Percentiles rank a stretch among this genome's conserved stretches.
These are phyloP conservation scores for Nitzschia sp. DNA, from an alignment of 108 stramenopile species.

Conservation along the genomic window DNA sequence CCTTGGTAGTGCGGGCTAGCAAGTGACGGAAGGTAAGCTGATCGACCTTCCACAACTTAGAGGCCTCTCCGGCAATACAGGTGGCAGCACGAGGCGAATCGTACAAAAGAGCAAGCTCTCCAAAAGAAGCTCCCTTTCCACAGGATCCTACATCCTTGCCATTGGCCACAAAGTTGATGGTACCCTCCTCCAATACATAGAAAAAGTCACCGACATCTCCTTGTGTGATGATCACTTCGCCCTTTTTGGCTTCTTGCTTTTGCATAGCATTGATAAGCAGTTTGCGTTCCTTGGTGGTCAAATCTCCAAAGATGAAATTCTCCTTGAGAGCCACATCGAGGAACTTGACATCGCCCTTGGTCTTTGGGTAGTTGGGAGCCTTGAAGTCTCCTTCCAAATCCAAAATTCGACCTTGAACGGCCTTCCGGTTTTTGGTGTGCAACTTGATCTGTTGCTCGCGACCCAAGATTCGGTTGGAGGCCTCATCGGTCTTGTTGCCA, in stretches of 20 bases:
- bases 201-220: conserved; percentile 88
- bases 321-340: conserved; percentile 51
- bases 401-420: conserved; percentile 32
- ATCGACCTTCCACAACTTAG: conserved; percentile 68
- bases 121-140: conserved; percentile 71
- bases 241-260: conserved; percentile 39
- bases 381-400: conserved; percentile 35
- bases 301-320: conserved; percentile 79
- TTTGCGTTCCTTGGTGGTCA: conserved; percentile 43
- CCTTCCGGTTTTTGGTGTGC: conserved; percentile 32
- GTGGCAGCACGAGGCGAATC: conserved; percentile 92
- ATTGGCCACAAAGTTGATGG: conserved; percentile 64
- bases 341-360: conserved; percentile 40
- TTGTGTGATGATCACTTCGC: conserved; percentile 76
- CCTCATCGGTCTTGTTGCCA: not conserved
- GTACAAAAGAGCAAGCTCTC: conserved; percentile 92
- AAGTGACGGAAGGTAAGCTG: conserved; percentile 77
- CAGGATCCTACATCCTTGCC: conserved; percentile 68
- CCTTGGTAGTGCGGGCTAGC: conserved; percentile 53
- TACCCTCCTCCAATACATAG: conserved; percentile 72
- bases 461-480: conserved; percentile 11
- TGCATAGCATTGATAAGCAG: conserved; percentile 74
- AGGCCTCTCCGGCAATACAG: conserved; percentile 52
- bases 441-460: conserved; percentile 32
- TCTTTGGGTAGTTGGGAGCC: conserved; percentile 54